phyloP scores from a whole-genome alignment of 495 filamentous ascomycete species.

The Tuber calosporum region DNA sequence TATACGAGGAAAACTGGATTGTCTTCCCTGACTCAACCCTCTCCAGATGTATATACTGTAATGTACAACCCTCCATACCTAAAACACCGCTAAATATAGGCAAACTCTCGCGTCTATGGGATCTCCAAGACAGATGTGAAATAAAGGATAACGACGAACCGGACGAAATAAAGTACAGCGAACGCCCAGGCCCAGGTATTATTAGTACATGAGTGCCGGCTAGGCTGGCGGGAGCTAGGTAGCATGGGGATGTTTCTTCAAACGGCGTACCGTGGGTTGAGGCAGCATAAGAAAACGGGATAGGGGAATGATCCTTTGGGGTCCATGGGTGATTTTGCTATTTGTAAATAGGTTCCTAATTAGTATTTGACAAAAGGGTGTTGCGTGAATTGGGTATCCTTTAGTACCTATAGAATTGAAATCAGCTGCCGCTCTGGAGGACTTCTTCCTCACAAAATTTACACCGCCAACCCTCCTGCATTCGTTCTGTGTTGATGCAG shows the following conservation, averaged over 20 bases:
- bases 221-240: background rate
- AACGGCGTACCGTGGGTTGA: background rate
- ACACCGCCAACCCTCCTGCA: slow-evolving; percentile 23
- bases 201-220: background rate
- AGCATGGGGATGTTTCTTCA: background rate
- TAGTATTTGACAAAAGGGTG: background rate
- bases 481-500: slow-evolving; percentile 19
- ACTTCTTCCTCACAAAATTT: background rate
- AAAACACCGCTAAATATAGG: background rate
- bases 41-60: background rate
- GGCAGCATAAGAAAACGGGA: background rate
- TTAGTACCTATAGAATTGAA: background rate
- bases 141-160: background rate
- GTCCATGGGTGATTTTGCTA: background rate
- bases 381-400: background rate
- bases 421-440: background rate
- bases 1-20: background rate
- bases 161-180: background rate
- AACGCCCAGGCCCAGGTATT: background rate
- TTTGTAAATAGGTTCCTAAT: background rate
- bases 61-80: background rate
- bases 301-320: background rate
- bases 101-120: background rate
- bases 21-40: background rate
- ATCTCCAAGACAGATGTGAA: background rate